Evolutionary conservation across 331 rosid genomes (phyloP), one percentile per base, ranked within the genome.

Genomic region (Acacia pycnantha): DNA sequence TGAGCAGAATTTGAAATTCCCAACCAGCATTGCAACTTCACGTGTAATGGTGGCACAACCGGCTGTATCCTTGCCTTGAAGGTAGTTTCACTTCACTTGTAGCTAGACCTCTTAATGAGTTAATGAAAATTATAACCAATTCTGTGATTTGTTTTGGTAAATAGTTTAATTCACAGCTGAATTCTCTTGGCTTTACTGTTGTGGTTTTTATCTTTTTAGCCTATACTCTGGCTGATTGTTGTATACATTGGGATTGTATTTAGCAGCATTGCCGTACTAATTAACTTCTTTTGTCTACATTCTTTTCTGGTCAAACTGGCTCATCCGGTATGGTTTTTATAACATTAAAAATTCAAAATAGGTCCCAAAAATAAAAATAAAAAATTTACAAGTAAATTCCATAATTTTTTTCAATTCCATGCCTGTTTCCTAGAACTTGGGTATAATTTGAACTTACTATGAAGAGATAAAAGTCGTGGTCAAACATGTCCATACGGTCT

Each of bases 41-140:
- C 18, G 37, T 50, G 27, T 37, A 9, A 37, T 13, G 62, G 35
- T 29, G 0, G 72, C 65, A 41, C 73, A 37, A 64, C 44, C 66
- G 27, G 75, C 22, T 48, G 24, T 50, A 83, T 62, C 24, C 56
- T 71, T 21, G 50, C 79, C 71, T 22, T 78, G 71, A 83, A 83
- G 86, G 80, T 78, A 73, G 40, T 72, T 78, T 16, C 51, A 51
- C 50, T 41, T 11, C 74, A 43, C 76, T 46, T 44, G 11, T 13
- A 19, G n/a, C 13, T 40, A 21, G 76, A 24, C 58, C 59, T 71
- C 37, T 15, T 14, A 26, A 27, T 14, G 7, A 41, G 26, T 14
- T 6, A 24, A 70, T 54, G 62, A 53, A 53, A 64, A 56, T 56
- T 58, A 53, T 58, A 27, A 31, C n/a, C 67, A 47, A 29, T 15